Conservation (phyloP, 1,284 basidiomycete species). For the Heterobasidion occidentale region DNA sequence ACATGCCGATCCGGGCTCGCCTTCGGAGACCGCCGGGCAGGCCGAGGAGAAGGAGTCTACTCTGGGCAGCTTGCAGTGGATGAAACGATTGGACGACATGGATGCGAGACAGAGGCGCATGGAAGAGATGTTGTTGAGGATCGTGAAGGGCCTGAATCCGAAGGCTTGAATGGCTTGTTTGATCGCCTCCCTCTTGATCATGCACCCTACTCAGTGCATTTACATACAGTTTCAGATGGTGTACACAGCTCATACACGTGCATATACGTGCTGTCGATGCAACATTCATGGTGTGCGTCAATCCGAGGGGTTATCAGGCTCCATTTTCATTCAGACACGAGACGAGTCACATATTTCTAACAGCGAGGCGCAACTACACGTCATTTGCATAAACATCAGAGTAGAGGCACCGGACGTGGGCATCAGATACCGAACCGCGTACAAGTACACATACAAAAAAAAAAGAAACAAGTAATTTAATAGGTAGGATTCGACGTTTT, state of each 20-base stretch:
- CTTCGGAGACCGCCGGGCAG: slow-evolving; percentile 32
- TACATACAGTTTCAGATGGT: too few species aligned
- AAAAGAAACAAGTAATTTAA: neutral
- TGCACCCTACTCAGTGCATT: too few species aligned
- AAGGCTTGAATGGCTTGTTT: neutral
- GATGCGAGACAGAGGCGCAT: slow-evolving; percentile 60
- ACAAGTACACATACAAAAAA: neutral
- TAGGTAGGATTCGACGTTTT: neutral
- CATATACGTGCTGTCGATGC: too few species aligned
- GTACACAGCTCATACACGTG: too few species aligned
- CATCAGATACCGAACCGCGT: neutral
- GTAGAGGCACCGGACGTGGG: too few species aligned
- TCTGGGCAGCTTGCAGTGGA: slow-evolving; percentile 22
- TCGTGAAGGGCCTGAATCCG: slow-evolving; percentile 4
- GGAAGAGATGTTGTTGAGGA: slow-evolving; percentile 44
- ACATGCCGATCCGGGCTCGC: neutral
- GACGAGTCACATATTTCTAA: too few species aligned
- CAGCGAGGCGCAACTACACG: too few species aligned
- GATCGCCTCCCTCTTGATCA: too few species aligned
- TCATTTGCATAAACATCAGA: too few species aligned
- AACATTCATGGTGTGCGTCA: too few species aligned
- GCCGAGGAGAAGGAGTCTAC: slow-evolving; percentile 26
- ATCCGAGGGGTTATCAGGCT: too few species aligned
- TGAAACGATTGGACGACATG: slow-evolving; percentile 43
- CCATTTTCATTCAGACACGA: too few species aligned